Base-by-base conservation (phyloP, 345 rosid species). In the Durio zibethinus region DNA sequence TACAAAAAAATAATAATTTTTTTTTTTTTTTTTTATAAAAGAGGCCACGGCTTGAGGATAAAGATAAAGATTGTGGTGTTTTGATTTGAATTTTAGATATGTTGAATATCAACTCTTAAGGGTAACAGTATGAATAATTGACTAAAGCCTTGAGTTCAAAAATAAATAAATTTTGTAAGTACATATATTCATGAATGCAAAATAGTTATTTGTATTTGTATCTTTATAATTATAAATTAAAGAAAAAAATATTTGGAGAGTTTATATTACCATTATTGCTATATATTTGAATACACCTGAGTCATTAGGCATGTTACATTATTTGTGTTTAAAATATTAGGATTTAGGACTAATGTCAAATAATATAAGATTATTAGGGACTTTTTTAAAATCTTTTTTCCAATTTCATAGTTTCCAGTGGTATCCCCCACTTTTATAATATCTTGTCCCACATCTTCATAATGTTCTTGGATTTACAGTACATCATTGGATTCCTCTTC, bases 401-500 rank as follows among this genome's bases (percentile, higher is more conserved):
- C 40, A 21, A 8, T 18, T 9, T 65, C 38, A 70, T 72, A 29
- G 15, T 75, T 53, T 23, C 43, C 12, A 21, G 45, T 56, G 60
- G 80, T 63, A 80, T 76, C 79, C 83, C 84, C 86, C 81, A 81
- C 84, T 73, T 56, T 29, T 25, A 79, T 48, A 62, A 68, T 69
- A 54, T 81, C n/a, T 76, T 83, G 84, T 68, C 86, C 86, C 83
- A 77, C 84, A 72, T 79, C 63, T 79, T 77, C 35, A 76, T 78
- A 20, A 81, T 76, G 36, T 77, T 47, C 43, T 42, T 77, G 79
- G 69, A 56, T 63, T 64, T 77, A 3, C 62, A 62, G 72, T 47
- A 21, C 65, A 43, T 73, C 84, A 79, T 83, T 77, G 85, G 88
- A 85, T 85, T 81, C 86, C 84, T 52, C 74, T 70, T 72, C 65